Evolutionary conservation across 1,139 yeast species (phyloP).

Genomic region (Kazachstania sp.): DNA sequence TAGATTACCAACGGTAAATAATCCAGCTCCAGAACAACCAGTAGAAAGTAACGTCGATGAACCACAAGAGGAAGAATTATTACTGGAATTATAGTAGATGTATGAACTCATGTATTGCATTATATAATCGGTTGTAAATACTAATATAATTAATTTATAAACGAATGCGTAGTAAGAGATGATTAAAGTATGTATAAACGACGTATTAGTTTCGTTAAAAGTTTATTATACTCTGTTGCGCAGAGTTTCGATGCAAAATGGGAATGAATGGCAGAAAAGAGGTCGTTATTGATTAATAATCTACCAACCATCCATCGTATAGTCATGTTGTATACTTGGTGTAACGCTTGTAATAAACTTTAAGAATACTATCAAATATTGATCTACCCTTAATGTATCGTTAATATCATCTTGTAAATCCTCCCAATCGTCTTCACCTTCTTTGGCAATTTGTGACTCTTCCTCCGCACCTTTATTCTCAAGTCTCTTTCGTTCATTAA

Average conservation of each 20-base stretch:
- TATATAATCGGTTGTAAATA: background rate
- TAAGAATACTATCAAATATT: constrained; percentile 76
- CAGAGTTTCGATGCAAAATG: background rate
- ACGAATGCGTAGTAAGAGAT: background rate
- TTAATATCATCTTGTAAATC: constrained; percentile 34
- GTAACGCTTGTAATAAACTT: constrained; percentile 95
- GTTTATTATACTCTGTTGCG: background rate
- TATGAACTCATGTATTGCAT: background rate
- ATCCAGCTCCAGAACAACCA: background rate
- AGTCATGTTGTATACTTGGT: constrained; percentile 95
- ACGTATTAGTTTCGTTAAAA: background rate
- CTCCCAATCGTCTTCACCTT: constrained; percentile 37
- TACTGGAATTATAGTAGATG: constrained; percentile 28
- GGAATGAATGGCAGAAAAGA: background rate
- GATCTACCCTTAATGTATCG: constrained; percentile 71
- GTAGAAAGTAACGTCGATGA: constrained; percentile 5
- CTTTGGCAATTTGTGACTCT: constrained; percentile 28
- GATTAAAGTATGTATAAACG: background rate
- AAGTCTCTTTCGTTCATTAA: constrained; percentile 36
- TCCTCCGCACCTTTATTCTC: constrained; percentile 7
- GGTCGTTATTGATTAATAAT: no score
- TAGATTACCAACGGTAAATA: constrained; percentile 15
- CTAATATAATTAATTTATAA: background rate
- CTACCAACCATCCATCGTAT: constrained; percentile 83
- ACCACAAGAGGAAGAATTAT: constrained; percentile 16